Evolutionary conservation across 495 filamentous ascomycete genomes (phyloP), one percentile per base, ranked within the genome.

Genomic region (Venustampulla echinocandica): DNA sequence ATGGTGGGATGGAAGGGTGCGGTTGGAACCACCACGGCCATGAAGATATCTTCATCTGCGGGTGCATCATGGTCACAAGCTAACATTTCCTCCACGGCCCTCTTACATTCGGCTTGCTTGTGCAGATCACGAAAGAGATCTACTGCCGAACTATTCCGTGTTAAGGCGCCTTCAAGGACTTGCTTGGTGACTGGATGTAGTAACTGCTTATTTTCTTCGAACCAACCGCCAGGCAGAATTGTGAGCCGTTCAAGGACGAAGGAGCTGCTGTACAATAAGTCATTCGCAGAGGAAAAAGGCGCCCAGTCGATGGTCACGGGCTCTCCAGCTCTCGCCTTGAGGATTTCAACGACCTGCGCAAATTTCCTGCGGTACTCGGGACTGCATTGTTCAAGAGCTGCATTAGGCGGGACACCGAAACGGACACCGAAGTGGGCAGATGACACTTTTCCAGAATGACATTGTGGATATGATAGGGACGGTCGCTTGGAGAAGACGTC

Each of bases 11-110:
- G 79, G 36, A 62, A 71, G 10, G 78, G 76, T 24, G 74, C 63
- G 2, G 79, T 81, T 0, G 80, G 80, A 3, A 82, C 79, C 1
- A 82, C 55, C 11, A 83, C 56, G 19, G 80, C 70, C 24, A 79
- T 78, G 9, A 77, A 61, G 2, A 69, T 65, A 0, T 59, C 52
- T 2, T 49, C 52, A 10, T 59, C 44, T 27, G 61, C 62, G 15
- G 61, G 60, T 47, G 14, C 20, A 11, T 43, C 27, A 18, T 27
- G 6, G 15, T 30, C n/a, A 37, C 32, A 38, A 18, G 23, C 49
- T 20, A 78, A 71, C 5, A 65, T 64, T 19, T 63, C 52, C 32
- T 57, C 54, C 10, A 57, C 53, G 66, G 67, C 14, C 62, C 72
- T 42, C 55, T 69, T 64, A 38, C 65, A 63, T 9, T 67, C 69